Conservation (phyloP, 2,329 filamentous ascomycete genomes). For the Ilyonectria sp. region DNA sequence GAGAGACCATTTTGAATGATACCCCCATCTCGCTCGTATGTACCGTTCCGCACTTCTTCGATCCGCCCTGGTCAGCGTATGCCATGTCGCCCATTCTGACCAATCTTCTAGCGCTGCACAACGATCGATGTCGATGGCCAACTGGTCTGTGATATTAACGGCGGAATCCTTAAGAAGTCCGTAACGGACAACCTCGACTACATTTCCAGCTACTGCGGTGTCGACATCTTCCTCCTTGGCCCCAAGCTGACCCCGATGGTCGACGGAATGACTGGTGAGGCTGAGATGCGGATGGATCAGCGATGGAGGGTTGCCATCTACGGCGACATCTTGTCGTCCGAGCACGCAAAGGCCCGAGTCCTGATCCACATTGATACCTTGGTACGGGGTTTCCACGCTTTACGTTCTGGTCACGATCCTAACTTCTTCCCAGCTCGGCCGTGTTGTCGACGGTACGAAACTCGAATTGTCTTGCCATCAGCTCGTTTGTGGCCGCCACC, state of each 20-base stretch:
- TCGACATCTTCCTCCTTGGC: conserved; percentile 95
- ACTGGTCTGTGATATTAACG: conserved; percentile 82
- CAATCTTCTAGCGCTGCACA: conserved; percentile 80
- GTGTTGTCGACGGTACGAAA: conserved; percentile 83
- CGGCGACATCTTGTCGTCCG: conserved; percentile 93
- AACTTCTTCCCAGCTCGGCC: conserved; percentile 70
- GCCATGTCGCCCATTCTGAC: conserved; percentile 28
- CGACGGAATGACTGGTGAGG: conserved; percentile 81
- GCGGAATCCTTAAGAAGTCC: conserved; percentile 78
- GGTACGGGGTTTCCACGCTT: conserved; percentile 61
- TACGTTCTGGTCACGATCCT: conserved; percentile 24
- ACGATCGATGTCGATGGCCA: conserved; percentile 94
- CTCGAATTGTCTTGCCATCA: conserved; percentile 92
- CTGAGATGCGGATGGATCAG: conserved; percentile 88
- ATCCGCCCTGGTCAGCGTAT: neutral
- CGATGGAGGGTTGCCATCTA: conserved; percentile 95
- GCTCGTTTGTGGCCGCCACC: conserved; percentile 90
- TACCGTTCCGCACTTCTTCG: conserved; percentile 39
- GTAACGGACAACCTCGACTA: conserved; percentile 90
- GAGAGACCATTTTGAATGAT: conserved; percentile 90
- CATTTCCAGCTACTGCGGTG: conserved; percentile 89
- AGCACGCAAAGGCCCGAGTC: conserved; percentile 96
- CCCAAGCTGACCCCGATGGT: conserved; percentile 88
- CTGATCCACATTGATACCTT: conserved; percentile 98
- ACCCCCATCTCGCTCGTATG: conserved; percentile 93